These are phyloP conservation scores for Heterobasidion irregulare DNA, from an alignment of 1,284 basidiomycete species.

Conservation along the genomic window DNA sequence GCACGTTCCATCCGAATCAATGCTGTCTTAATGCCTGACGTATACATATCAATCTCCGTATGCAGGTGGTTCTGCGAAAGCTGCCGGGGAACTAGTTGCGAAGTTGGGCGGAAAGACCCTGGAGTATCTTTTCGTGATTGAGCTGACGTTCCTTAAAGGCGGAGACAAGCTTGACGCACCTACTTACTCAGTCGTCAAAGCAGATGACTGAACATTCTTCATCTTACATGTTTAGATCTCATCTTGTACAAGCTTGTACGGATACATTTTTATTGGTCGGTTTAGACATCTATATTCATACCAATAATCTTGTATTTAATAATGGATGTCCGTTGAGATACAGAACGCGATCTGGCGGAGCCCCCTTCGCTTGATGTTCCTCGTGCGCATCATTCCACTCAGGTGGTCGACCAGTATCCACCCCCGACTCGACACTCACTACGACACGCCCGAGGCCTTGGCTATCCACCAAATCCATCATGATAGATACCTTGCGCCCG, in stretches of 20 bases:
- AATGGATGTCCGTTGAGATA: conserved; percentile 74
- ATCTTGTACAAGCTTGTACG: neutral
- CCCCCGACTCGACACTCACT: conserved; percentile 36
- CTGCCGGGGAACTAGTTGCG: conserved; percentile 86
- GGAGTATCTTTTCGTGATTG: conserved; percentile 94
- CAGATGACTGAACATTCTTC: conserved; percentile 45
- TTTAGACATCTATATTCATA: conserved; percentile 26
- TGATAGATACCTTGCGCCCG: conserved; percentile 42
- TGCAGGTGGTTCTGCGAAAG: conserved; percentile 89
- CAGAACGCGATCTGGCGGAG: conserved; percentile 36
- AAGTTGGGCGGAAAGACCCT: conserved; percentile 79
- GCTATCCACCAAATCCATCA: conserved; percentile 44
- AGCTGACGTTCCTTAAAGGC: conserved; percentile 80
- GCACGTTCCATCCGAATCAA: conserved; percentile 29
- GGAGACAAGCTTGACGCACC: conserved; percentile 78
- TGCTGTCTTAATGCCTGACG: neutral
- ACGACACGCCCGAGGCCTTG: conserved; percentile 40
- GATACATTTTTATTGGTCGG: neutral
- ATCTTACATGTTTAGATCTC: neutral
- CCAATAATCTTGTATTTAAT: conserved; percentile 63
- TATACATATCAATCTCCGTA: neutral
- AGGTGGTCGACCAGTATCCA: conserved; percentile 15
- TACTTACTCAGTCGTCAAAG: conserved; percentile 77
- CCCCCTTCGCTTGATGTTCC: conserved; percentile 6
- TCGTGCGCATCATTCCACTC: conserved; percentile 16